Percentiles rank a stretch among this genome's conserved stretches.
Evolutionary conservation across 805 yeast genomes (phyloP).

Genomic region (Nematodospora valgi): DNA sequence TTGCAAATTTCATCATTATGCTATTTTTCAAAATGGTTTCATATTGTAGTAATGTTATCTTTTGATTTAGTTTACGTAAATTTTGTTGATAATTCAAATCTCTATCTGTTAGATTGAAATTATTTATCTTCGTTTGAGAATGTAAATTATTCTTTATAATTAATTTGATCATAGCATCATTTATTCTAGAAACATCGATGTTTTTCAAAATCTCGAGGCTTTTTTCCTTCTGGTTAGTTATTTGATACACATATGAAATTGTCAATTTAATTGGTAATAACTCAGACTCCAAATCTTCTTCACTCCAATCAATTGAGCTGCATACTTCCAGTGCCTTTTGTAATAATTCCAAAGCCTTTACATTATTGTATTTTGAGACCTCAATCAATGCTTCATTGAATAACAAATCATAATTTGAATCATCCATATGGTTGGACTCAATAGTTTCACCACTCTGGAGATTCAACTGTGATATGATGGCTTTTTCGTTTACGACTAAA

Average conservation of each 20-base stretch:
- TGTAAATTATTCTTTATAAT: constrained; percentile 44
- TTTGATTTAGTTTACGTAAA: constrained; percentile 30
- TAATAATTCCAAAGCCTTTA: constrained; percentile 41
- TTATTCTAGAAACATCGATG: constrained; percentile 24
- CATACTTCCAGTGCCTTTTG: constrained; percentile 45
- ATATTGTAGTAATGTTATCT: constrained; percentile 36
- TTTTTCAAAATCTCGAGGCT: constrained; percentile 35
- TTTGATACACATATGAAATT: constrained; percentile 51
- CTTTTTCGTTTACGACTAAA: constrained; percentile 61
- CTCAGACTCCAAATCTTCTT: constrained; percentile 48
- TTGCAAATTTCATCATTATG: constrained; percentile 36
- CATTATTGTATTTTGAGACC: constrained; percentile 38
- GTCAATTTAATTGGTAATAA: constrained; percentile 60
- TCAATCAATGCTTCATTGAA: constrained; percentile 58
- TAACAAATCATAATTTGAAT: constrained; percentile 46
- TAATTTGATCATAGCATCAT: constrained; percentile 39
- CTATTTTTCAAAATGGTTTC: constrained; percentile 42
- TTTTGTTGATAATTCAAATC: constrained; percentile 31
- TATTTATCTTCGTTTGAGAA: constrained; percentile 18
- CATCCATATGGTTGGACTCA: constrained; percentile 1
- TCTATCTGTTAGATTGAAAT: constrained; percentile 31
- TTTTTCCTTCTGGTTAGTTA: constrained; percentile 27
- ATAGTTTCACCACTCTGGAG: constrained; percentile 11
- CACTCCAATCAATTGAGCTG: constrained; percentile 35
- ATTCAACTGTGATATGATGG: constrained; percentile 54